Base-by-base conservation (phyloP, 495 filamentous ascomycete species). In the Hypomontagnella monticulosa region DNA sequence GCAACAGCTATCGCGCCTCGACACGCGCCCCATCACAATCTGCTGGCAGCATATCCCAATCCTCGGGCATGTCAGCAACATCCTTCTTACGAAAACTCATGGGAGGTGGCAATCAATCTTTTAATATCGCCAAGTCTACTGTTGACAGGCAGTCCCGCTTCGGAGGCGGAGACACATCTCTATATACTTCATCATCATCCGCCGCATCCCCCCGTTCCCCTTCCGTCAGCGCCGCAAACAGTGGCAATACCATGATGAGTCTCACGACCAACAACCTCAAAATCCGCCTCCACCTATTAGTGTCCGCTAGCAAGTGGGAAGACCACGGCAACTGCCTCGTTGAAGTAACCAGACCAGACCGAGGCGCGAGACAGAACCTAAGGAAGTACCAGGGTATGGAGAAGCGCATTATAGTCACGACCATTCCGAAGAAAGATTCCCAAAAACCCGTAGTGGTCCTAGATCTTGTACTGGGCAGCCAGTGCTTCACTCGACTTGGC, bases 271-370 rank as follows among this genome's bases (percentile, higher is more conserved):
- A 87, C 11, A 91, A 92, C 63, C 85, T 93, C 46, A 93, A 95
- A 63, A 90, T 91, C 66, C 86, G 92, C 19, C 84, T 97, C 33
- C 96, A 97, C 75, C 74, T 88, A 14, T 88, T 92, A 38, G 89
- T 93, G 51, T 85, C 86, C 2, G 80, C 86, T 16, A 88, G 87
- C 34, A 91, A 90, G 70, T 99, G 95, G 95, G 86, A 90, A 27
- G 93, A 97, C 67, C 88, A 94, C 80, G 93, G 94, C 53, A 87
- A 90, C 44, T 93, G 93, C 48, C 81, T 87, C 27, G 75, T 99
- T 32, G 90, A 89, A 30, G 93, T 98, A 69, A 87, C 90, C 75
- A 89, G 89, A 7, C 87, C 89, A 0, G 79, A 85, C 36, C 76
- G 83, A 19, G 84, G 85, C 30, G 79, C 84, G 63, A 69, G 81